Evolutionary conservation across 345 rosid species (phyloP).

Genomic region (Citrus reticulata): DNA sequence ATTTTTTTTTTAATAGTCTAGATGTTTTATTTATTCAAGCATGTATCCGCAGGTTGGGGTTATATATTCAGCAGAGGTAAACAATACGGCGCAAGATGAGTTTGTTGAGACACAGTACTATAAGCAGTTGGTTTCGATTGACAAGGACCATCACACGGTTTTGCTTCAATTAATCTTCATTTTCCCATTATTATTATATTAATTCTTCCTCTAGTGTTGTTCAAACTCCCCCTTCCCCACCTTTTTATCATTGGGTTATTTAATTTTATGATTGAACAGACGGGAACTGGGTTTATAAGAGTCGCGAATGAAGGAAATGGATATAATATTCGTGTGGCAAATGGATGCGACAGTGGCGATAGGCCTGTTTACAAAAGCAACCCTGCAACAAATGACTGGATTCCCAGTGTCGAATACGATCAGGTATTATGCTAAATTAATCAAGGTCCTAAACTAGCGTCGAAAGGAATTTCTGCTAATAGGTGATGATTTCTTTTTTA

Average conservation of each 20-base stretch:
- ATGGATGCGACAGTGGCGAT: not conserved
- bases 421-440: constrained; percentile 17
- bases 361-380: constrained; percentile 40
- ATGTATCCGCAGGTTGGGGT: not conserved
- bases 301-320: constrained; percentile 34
- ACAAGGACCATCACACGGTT: constrained; percentile 75
- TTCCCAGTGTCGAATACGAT: constrained; percentile 35
- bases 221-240: no score
- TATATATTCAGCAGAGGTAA: constrained; percentile 18
- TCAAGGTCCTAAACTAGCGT: not conserved
- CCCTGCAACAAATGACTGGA: constrained; percentile 79
- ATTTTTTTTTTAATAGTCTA: no score
- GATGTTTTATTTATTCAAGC: not conserved
- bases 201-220: not conserved
- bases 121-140: constrained; percentile 49
- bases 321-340: constrained; percentile 11
- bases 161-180: not conserved
- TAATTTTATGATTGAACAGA: constrained; percentile 30
- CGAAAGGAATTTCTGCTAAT: not conserved
- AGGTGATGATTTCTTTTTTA: not conserved
- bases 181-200: not conserved
- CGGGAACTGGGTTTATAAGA: constrained; percentile 70
- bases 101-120: constrained; percentile 63
- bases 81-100: constrained; percentile 38
- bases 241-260: no score